phyloP scores from a whole-genome alignment of 768 basidiomycete genomes.

The Guyanaporus albipodus region DNA sequence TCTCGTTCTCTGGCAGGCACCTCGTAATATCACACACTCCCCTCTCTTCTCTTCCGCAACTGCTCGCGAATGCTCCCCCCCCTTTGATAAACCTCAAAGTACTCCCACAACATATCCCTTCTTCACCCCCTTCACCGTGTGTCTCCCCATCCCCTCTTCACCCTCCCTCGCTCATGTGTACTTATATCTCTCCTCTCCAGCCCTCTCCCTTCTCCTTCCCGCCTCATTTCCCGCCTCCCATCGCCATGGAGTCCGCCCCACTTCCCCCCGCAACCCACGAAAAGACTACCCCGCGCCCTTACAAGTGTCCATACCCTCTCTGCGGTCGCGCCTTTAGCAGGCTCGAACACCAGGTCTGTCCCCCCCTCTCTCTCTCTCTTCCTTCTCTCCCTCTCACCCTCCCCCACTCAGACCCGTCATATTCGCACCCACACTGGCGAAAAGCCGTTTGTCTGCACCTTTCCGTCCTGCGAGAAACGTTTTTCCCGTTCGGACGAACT shows the following conservation, averaged over 20 bases:
- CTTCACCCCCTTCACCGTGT: background rate
- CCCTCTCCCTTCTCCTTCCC: constrained; percentile 12
- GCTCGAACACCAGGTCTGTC: constrained; percentile 87
- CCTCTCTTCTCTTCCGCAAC: constrained; percentile 8
- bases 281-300: constrained; percentile 62
- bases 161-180: constrained; percentile 21
- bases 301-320: constrained; percentile 91
- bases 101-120: constrained; percentile 15
- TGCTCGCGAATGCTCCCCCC: background rate
- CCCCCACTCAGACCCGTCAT: constrained; percentile 84
- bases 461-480: constrained; percentile 94
- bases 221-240: constrained; percentile 6
- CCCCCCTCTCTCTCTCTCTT: constrained; percentile 2
- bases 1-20: constrained; percentile 17
- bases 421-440: constrained; percentile 98
- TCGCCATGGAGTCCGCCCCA: constrained; percentile 23
- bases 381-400: constrained; percentile 12
- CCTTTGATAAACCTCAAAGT: constrained; percentile 11
- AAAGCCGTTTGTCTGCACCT: constrained; percentile 92
- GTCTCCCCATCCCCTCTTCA: constrained; percentile 16
- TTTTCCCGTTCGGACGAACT: constrained; percentile 99
- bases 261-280: constrained; percentile 25
- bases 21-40: constrained; percentile 27
- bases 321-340: constrained; percentile 96
- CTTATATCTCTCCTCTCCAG: constrained; percentile 28